Evolutionary conservation across 2,329 filamentous ascomycete species (phyloP), one percentile per base, ranked within the genome.

Genomic region (Aspergillus fijiensis): DNA sequence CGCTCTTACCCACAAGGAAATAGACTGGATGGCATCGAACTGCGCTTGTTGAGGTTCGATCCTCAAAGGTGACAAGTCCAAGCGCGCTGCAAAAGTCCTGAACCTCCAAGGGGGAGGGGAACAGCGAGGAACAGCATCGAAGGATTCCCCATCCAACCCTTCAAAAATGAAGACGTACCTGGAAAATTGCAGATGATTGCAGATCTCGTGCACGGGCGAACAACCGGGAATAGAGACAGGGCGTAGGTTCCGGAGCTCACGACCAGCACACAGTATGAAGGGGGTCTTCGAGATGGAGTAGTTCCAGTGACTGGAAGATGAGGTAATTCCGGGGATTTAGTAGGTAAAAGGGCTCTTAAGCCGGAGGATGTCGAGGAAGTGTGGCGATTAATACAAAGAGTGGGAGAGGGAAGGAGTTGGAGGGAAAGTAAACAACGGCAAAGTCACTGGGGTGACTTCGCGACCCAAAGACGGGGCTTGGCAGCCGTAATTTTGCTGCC

Each of bases 381-480:
- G 31, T 14, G 54, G 29, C 48, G 23, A 27, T 52, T 49, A 51
- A 48, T 52, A 45, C 42, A 55, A 55, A 57, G 45, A 35, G 49
- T 25, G 51, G 51, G 51, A 51, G 51, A 49, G 39, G 49, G 27
- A 58, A 25, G 47, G 48, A 48, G 39, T 39, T 51, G 53, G 56
- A 52, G n/a, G 48, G 45, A 50, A 31, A 58, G 62, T 68, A 65
- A 69, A 67, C 64, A 67, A 66, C 56, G 52, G 60, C 53, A 55
- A 62, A 62, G 62, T 65, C 65, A 62, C 67, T 70, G 63, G 64
- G 67, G 65, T 67, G 66, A 68, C 64, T 66, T 66, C 55, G 62
- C 60, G 62, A 65, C 59, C 62, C 57, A 60, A 61, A 53, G 47
- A 49, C 35, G 61, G 27, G 27, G 56, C 60, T 64, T 64, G 62